Evolutionary conservation across 768 basidiomycete species (phyloP).

Genomic region (Tricholoma furcatifolium): DNA sequence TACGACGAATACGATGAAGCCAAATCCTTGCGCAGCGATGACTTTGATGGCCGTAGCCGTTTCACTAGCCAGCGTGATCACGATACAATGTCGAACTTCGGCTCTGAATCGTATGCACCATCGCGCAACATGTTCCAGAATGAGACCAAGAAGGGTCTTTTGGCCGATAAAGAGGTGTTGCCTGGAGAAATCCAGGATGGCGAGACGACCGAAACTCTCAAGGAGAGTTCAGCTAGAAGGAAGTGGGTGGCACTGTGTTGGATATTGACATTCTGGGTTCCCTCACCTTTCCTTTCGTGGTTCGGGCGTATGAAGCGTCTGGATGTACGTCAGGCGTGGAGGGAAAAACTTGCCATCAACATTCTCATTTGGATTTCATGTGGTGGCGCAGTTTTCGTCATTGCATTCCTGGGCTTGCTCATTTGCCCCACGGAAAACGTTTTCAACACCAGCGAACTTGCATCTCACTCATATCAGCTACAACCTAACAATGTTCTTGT

Average conservation of each 20-base stretch:
- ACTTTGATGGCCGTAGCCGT: constrained; percentile 77
- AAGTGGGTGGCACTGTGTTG: constrained; percentile 89
- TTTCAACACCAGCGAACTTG: constrained; percentile 76
- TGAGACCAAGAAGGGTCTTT: constrained; percentile 61
- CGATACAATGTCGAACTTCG: constrained; percentile 78
- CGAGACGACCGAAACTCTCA: constrained; percentile 85
- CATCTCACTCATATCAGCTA: constrained; percentile 60
- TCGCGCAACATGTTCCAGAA: constrained; percentile 95
- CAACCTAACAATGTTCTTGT: constrained; percentile 77
- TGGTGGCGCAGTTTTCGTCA: constrained; percentile 87
- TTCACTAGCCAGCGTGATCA: constrained; percentile 76
- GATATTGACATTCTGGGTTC: constrained; percentile 92
- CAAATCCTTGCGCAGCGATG: constrained; percentile 71
- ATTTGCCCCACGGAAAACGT: constrained; percentile 97
- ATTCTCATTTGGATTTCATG: constrained; percentile 95
- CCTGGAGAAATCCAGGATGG: constrained; percentile 85
- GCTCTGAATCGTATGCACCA: constrained; percentile 92
- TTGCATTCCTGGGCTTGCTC: constrained; percentile 79
- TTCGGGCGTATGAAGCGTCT: constrained; percentile 91
- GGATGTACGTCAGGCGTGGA: constrained; percentile 95
- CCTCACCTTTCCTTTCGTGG: constrained; percentile 63
- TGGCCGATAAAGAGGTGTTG: constrained; percentile 79
- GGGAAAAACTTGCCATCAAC: constrained; percentile 95
- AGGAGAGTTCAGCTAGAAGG: constrained; percentile 76
- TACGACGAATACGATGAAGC: constrained; percentile 80